Evolutionary conservation across 2,329 filamentous ascomycete genomes (phyloP), one percentile per base, ranked within the genome.

Genomic region (Ophiostoma triangulosporum): DNA sequence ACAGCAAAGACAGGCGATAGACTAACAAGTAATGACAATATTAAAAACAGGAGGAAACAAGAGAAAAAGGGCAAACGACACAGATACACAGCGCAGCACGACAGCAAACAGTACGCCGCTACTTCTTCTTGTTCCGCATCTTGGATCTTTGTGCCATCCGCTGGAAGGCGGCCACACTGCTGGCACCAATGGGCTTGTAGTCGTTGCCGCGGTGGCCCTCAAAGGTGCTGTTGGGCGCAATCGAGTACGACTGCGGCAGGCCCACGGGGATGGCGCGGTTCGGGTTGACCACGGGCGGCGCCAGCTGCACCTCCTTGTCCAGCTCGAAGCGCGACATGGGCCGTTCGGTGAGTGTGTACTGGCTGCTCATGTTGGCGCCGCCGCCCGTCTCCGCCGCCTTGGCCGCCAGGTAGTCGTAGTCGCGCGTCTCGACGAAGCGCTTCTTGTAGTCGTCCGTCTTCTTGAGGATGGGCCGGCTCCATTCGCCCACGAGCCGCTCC

Each of bases 401-500:
- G 48, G 75, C 75, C 20, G 76, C 75, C 46, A 76, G 70, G 61
- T 80, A 75, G 63, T 84, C 80, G 58, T 78, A 83, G 52, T 83
- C 78, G 56, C 76, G 76, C 15, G 77, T 81, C 63, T 81, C 74
- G 40, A 84, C 71, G 57, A 77, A 76, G 22, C 86, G 82, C 73
- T 95, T 93, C 70, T 88, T 90, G 73, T 94, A 96, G 67, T 96
- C 89, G 62, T 95, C 89, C 57, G 87, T 95, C 60, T 89, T 83
- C 71, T 94, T 91, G 52, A 98, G 75, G 58, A 98, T 95, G 4
- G 91, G 90, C 38, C 93, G 78, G 59, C 89, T 95, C 93, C 93
- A 98, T 65, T 97, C 91, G 54, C 87, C 88, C 54, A 96, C 75
- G n/a, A 97, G 74, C 49, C 86, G 81, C 71, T 97, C 90, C 0